phyloP scores from a whole-genome alignment of 2,329 filamentous ascomycete species.

The Fusarium zealandicum region DNA sequence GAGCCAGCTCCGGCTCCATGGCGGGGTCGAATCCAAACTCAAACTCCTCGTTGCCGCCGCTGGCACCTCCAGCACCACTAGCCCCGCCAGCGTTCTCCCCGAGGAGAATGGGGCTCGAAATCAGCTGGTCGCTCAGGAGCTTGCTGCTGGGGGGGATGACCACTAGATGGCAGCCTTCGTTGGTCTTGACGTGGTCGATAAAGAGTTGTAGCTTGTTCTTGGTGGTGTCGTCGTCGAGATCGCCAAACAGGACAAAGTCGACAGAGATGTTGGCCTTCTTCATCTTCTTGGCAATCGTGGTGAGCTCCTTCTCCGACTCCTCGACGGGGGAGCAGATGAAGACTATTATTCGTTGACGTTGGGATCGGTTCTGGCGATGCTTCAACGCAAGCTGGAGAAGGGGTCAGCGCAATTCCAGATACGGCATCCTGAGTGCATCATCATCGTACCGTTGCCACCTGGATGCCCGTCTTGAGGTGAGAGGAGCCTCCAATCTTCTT shows the following conservation, averaged over 20 bases:
- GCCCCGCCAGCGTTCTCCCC: conserved; percentile 73
- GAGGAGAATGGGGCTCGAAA: conserved; percentile 87
- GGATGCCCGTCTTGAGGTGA: conserved; percentile 91
- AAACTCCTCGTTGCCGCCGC: conserved; percentile 69
- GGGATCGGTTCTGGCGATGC: conserved; percentile 96
- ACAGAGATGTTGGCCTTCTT: conserved; percentile 96
- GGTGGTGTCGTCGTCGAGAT: conserved; percentile 86
- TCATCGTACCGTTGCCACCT: conserved; percentile 84
- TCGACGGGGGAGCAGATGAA: conserved; percentile 93
- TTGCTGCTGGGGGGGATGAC: conserved; percentile 90
- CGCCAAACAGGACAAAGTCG: conserved; percentile 94
- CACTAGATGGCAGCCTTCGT: conserved; percentile 89
- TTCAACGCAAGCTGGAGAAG: conserved; percentile 83
- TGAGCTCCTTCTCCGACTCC: conserved; percentile 87
- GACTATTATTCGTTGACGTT: conserved; percentile 94
- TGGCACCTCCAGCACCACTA: conserved; percentile 64
- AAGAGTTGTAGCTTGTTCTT: conserved; percentile 93
- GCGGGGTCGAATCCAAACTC: conserved; percentile 87
- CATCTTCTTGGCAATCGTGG: conserved; percentile 95
- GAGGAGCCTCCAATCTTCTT: conserved; percentile 89
- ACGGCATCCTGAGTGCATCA: neutral
- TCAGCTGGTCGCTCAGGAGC: conserved; percentile 89
- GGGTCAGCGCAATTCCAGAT: conserved; percentile 27
- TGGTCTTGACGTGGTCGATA: conserved; percentile 89
- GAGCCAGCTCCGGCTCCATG: conserved; percentile 89